Evolutionary conservation across 768 basidiomycete genomes (phyloP).

Genomic region (Dioszegia crocea): DNA sequence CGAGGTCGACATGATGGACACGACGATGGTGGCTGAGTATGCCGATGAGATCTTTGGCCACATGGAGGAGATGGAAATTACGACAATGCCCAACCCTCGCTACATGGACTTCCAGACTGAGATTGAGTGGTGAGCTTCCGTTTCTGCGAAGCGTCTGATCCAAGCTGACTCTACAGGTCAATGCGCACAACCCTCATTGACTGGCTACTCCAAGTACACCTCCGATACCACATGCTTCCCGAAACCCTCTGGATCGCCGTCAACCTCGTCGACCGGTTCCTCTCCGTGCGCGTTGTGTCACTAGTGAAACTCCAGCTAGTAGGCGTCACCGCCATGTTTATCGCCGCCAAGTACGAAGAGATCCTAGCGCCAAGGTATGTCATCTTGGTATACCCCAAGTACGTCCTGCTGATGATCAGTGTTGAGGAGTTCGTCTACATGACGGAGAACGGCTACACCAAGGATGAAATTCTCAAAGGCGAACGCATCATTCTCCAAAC

Average conservation of each 20-base stretch:
- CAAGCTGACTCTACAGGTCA: conserved; percentile 57
- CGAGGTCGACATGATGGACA: conserved; percentile 73
- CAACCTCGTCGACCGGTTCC: conserved; percentile 91
- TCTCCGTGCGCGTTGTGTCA: conserved; percentile 80
- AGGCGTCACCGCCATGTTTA: conserved; percentile 97
- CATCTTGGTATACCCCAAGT: neutral
- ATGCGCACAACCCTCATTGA: conserved; percentile 97
- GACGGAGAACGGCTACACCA: conserved; percentile 89
- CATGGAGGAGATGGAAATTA: conserved; percentile 87
- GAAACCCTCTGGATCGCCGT: conserved; percentile 99
- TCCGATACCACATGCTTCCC: conserved; percentile 97
- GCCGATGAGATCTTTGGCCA: conserved; percentile 97
- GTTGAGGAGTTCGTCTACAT: conserved; percentile 98
- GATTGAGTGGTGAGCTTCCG: conserved; percentile 56
- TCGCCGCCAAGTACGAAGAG: conserved; percentile 98
- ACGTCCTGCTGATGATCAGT: conserved; percentile 19
- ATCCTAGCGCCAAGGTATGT: conserved; percentile 82
- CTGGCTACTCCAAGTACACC: conserved; percentile 96
- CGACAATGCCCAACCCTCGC: conserved; percentile 71
- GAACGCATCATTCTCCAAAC: conserved; percentile 91
- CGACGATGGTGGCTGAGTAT: conserved; percentile 97
- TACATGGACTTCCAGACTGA: conserved; percentile 94
- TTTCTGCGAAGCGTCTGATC: neutral
- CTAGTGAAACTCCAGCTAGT: conserved; percentile 90
- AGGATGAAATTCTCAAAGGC: conserved; percentile 96